phyloP scores from a whole-genome alignment of 306 rosid genomes.

The Quercus aquifolioides region DNA sequence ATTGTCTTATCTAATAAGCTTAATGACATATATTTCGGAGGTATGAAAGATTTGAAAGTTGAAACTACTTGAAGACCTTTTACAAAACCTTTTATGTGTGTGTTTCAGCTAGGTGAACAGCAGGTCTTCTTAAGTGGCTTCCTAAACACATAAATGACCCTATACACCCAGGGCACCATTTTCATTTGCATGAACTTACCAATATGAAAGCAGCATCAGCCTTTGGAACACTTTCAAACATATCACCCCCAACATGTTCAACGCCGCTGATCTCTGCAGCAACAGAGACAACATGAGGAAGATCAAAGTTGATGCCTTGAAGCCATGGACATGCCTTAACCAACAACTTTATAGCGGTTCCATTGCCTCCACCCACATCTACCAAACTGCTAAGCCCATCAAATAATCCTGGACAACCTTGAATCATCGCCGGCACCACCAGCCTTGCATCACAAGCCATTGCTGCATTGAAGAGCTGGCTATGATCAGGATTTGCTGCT shows the following conservation, averaged over 20 bases:
- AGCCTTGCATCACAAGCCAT: slow-evolving; percentile 54
- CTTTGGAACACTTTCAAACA: slow-evolving; percentile 60
- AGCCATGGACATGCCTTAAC: slow-evolving; percentile 44
- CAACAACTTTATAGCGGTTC: slow-evolving; percentile 34
- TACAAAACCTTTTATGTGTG: too few species aligned
- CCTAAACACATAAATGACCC: not conserved
- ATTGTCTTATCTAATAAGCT: too few species aligned
- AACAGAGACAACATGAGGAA: slow-evolving; percentile 52
- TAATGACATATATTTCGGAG: too few species aligned
- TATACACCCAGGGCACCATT: not conserved
- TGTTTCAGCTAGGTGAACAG: too few species aligned
- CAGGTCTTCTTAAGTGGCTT: too few species aligned
- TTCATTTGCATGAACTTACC: slow-evolving; percentile 26
- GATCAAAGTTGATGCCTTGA: slow-evolving; percentile 61
- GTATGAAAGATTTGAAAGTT: too few species aligned
- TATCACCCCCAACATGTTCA: slow-evolving; percentile 55
- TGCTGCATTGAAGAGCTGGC: slow-evolving; percentile 51
- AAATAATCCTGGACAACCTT: slow-evolving; percentile 38
- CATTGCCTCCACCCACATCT: slow-evolving; percentile 82
- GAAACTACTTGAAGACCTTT: too few species aligned
- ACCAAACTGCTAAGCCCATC: slow-evolving; percentile 49
- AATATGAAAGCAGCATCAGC: slow-evolving; percentile 61
- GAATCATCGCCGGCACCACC: slow-evolving; percentile 26
- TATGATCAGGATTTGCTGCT: slow-evolving; percentile 22
- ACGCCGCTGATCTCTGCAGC: slow-evolving; percentile 22